Conservation (phyloP, 2,329 filamentous ascomycete genomes). For the Fusarium udum region DNA sequence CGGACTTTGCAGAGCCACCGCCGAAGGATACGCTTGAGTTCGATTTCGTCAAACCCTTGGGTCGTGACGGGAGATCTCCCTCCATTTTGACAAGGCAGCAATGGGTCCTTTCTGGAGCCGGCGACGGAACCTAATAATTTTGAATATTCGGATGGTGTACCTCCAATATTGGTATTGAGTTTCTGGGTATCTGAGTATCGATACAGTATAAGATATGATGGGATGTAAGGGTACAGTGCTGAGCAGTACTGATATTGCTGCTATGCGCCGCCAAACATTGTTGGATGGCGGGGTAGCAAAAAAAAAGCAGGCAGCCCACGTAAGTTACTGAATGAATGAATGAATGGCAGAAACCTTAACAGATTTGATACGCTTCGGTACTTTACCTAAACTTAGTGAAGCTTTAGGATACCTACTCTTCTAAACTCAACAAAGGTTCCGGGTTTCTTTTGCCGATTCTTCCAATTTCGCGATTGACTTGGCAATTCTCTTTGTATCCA, state of each 20-base stretch:
- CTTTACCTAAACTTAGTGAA: not conserved
- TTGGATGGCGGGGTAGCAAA: slow-evolving; percentile 18
- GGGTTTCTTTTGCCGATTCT: not conserved
- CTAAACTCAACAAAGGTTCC: not conserved
- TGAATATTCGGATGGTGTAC: not conserved
- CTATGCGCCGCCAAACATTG: not conserved
- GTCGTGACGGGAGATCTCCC: slow-evolving; percentile 29
- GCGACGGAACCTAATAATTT: not conserved
- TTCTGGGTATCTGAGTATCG: not conserved
- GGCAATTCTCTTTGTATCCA: not conserved
- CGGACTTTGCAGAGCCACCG: slow-evolving; percentile 47
- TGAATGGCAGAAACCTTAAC: not conserved
- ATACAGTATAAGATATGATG: not conserved
- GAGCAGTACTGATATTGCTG: slow-evolving; percentile 1
- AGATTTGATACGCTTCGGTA: not conserved
- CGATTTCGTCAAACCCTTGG: slow-evolving; percentile 48
- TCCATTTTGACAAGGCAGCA: slow-evolving; percentile 36
- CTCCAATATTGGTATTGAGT: not conserved
- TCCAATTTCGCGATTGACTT: not conserved
- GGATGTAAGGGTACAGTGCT: slow-evolving; percentile 3
- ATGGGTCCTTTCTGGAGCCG: not conserved
- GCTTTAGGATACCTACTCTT: not conserved
- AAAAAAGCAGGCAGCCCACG: slow-evolving; percentile 13
- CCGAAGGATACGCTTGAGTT: slow-evolving; percentile 44
- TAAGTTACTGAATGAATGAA: not conserved